Evolutionary conservation across 208 protist genomes (phyloP), one percentile per base, ranked within the genome.

Genomic region (Wallacemonas sp.): DNA sequence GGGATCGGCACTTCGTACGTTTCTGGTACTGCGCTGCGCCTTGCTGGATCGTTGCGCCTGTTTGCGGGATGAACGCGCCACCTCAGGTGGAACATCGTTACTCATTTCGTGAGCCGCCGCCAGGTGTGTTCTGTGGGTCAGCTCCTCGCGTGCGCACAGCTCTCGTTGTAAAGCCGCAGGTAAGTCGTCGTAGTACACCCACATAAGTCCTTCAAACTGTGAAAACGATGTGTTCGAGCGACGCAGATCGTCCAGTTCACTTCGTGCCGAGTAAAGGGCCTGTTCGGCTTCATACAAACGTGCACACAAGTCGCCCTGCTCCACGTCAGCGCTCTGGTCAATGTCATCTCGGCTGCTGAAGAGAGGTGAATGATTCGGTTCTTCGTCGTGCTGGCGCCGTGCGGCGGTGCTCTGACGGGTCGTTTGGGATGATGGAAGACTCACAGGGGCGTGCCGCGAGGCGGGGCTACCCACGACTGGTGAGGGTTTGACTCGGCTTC

Each of bases 401-500:
- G 36, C 14, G 6, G 36, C 9, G 9, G 36, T 14, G 36, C n/a
- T n/a, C n/a, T 41, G 9, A 14, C 36, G 36, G 9, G 6, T 41
- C 14, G 36, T 41, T 14, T 41, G 36, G 6, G 36, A 41, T 41
- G 36, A 11, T 49, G 44, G 17, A 9, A 26, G 44, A 19, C 17
- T 49, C 44, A 49, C 17, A 11, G 19, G 6, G 44, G 44, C 17
- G 44, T 19, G 44, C 17, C 19, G 12, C 17, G 19, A 6, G 17
- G 17, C 19, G 34, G 24, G 27, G 47, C 27, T 34, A 8, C n/a
- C 26, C 24, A 36, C 12, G 11, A 41, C 6, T 12, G 55, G 55
- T 9, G 30, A 51, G 44, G 70, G 68, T 53, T 77, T 72, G 45
- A 77, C 66, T 4, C 78, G 78, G 8, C 53, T 71, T 12, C 78